These are phyloP conservation scores for Elaeagnus macrophylla DNA, from an alignment of 306 rosid genomes.

Conservation along the genomic window DNA sequence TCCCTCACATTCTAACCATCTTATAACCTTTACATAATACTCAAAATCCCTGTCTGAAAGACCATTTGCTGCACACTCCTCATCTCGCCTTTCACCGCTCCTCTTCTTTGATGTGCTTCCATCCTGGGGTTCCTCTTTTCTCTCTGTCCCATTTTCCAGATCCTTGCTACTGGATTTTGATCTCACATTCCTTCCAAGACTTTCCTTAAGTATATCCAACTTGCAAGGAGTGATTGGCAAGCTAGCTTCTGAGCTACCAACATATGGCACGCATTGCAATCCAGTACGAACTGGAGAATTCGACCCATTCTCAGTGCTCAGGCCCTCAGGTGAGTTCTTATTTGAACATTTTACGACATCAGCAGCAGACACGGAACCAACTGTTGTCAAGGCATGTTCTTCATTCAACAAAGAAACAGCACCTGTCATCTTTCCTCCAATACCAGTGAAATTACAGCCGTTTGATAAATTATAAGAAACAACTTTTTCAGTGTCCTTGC, in stretches of 20 bases:
- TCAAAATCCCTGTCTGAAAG: constrained; percentile 54
- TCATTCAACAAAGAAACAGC: constrained; percentile 54
- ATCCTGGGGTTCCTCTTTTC: constrained; percentile 61
- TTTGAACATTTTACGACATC: constrained; percentile 34
- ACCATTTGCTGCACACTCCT: constrained; percentile 35
- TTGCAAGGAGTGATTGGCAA: constrained; percentile 83
- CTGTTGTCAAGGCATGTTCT: constrained; percentile 29
- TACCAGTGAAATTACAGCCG: constrained; percentile 29
- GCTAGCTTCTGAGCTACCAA: constrained; percentile 49
- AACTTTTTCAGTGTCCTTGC: constrained; percentile 43
- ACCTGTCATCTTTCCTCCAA: constrained; percentile 30
- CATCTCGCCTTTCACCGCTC: constrained; percentile 45
- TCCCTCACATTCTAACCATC: constrained; percentile 91
- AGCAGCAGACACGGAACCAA: constrained; percentile 32
- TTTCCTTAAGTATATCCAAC: constrained; percentile 58
- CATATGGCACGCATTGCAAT: constrained; percentile 47
- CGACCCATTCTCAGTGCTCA: constrained; percentile 47
- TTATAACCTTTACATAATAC: constrained; percentile 77
- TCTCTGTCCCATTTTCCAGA: constrained; percentile 46
- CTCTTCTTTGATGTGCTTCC: constrained; percentile 74
- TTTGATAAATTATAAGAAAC: constrained; percentile 33
- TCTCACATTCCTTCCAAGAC: constrained; percentile 53
- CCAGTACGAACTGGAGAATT: constrained; percentile 49
- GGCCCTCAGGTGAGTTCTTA: constrained; percentile 47
- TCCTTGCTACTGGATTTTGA: constrained; percentile 59